Base-by-base conservation (phyloP, 345 rosid genomes). In the Pistacia integerrima region DNA sequence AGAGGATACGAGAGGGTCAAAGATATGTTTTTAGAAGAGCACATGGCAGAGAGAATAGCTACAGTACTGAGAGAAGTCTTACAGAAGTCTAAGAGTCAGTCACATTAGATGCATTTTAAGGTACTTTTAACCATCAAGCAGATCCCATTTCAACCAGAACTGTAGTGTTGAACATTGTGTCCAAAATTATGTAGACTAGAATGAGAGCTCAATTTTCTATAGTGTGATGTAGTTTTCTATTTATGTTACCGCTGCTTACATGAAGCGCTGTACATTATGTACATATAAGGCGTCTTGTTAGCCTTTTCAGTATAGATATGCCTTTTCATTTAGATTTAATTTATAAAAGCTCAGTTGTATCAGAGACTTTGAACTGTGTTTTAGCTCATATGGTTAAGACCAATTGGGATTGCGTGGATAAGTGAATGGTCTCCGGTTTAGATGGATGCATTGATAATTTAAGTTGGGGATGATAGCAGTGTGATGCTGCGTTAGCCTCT, bases 31-130 rank as follows among this genome's bases (percentile, higher is more conserved):
- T 74, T 83, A 64, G 90, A 87, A 74, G 80, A 83, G 30, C 88
- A 85, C 71, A 83, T 85, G 88, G 78, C 87, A 8, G 82, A 80
- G 17, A 80, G 88, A 77, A 85, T 85, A 4, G 87, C 87, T n/a
- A 54, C 48, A 58, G 90, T 83, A 28, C 80, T 85, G 13, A 83
- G 75, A 76, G 77, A 85, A 46, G 87, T 84, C 52, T 67, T 82
- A 67, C 38, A 22, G 62, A 81, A 85, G 56, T 69, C 85, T 0
- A 78, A 70, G 68, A 64, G n/a, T 68, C 61, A 33, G 38, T 54
- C 41, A 16, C 20, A n/a, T 12, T 60, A 22, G 48, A 30, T 11
- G 49, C 20, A 49, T 56, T 48, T 62, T 20, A 56, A 28, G n/a
- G 35, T 46, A 25, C 74, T 10, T 28, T 2, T 12, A 46, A 30